These are phyloP conservation scores for Zizania palustris DNA, from an alignment of 202 grass and related monocot genomes.

Conservation along the genomic window DNA sequence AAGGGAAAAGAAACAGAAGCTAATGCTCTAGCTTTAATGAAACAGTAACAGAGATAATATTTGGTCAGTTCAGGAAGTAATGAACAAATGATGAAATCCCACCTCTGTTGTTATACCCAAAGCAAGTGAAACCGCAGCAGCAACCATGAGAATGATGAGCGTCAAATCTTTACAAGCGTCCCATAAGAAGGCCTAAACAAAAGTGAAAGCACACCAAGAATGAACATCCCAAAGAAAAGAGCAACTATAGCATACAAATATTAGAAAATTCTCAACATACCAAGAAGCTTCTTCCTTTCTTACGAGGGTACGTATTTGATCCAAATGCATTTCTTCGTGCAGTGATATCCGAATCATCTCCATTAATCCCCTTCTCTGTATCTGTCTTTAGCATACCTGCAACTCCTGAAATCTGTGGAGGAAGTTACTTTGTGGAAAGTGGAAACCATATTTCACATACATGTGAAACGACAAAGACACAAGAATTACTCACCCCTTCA, in stretches of 20 bases:
- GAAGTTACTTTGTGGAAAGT: not conserved
- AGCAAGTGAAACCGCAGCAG: constrained; percentile 80
- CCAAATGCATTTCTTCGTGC: constrained; percentile 68
- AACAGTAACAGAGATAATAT: constrained; percentile 1
- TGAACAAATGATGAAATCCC: constrained; percentile 18
- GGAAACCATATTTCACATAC: not conserved
- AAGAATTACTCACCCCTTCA: constrained; percentile 56
- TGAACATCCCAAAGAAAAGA: constrained; percentile 20
- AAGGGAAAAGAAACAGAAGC: not conserved
- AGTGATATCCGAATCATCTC: constrained; percentile 61
- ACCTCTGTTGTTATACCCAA: constrained; percentile 97
- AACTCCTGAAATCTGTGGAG: constrained; percentile 65
- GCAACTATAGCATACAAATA: not conserved
- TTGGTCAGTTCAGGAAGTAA: not conserved
- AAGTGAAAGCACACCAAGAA: not conserved
- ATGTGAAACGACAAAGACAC: not conserved
- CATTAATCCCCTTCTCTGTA: constrained; percentile 59
- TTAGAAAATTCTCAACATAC: constrained; percentile 43
- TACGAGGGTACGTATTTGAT: constrained; percentile 85
- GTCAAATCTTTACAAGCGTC: constrained; percentile 93
- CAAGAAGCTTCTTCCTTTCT: constrained; percentile 82
- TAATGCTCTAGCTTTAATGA: constrained; percentile 1
- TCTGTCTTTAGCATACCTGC: constrained; percentile 75
- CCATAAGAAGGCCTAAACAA: constrained; percentile 82
- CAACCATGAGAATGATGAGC: constrained; percentile 91